Percentiles rank a stretch among this genome's conserved stretches.
phyloP scores from a whole-genome alignment of 176 grass and related monocot genomes.

The Aegilops speltoides region DNA sequence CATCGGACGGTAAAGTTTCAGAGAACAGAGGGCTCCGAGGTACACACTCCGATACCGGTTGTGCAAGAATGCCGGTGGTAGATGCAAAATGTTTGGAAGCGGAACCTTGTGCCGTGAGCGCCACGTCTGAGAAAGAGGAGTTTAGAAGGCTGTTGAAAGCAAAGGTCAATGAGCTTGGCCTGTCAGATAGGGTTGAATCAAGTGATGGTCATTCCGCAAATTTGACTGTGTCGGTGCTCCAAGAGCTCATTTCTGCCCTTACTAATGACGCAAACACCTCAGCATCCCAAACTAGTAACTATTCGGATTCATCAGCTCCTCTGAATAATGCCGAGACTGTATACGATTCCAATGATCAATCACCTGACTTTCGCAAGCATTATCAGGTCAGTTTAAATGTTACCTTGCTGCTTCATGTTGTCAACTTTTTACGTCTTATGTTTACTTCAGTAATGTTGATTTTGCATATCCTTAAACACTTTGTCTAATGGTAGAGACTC shows the following conservation, averaged over 20 bases:
- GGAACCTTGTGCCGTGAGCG: neutral
- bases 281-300: conserved; percentile 11
- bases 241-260: conserved; percentile 62
- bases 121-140: conserved; percentile 36
- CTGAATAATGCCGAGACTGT: neutral
- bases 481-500: neutral
- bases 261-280: conserved; percentile 18
- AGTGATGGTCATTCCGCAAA: conserved; percentile 36
- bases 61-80: neutral
- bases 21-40: conserved; percentile 19
- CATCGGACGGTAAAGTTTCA: neutral
- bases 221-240: conserved; percentile 45
- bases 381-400: conserved; percentile 47
- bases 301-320: conserved; percentile 8
- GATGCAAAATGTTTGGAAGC: neutral
- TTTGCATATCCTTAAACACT: neutral
- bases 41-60: neutral
- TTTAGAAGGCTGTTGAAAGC: conserved; percentile 46
- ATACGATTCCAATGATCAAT: conserved; percentile 25
- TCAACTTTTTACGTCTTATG: neutral
- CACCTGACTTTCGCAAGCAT: conserved; percentile 20
- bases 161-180: conserved; percentile 45
- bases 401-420: neutral
- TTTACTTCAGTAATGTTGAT: neutral
- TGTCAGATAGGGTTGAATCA: conserved; percentile 37